Conservation (phyloP, 2,329 filamentous ascomycete species). For the Alternaria sp. region DNA sequence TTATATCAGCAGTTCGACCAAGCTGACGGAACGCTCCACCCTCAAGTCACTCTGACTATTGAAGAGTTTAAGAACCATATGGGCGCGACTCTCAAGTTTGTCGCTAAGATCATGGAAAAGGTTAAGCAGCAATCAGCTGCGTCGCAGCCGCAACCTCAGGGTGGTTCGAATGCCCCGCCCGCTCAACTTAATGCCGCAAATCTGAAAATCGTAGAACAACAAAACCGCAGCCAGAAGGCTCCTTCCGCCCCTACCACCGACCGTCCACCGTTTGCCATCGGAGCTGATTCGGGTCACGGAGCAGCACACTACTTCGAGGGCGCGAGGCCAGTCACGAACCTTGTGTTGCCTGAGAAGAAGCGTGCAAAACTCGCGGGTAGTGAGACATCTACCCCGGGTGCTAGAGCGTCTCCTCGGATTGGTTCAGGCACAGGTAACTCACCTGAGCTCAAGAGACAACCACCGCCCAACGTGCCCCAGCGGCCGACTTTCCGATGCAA, state of each 20-base stretch:
- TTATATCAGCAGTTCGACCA: constrained; percentile 42
- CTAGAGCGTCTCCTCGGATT: constrained; percentile 52
- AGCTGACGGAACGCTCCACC: constrained; percentile 37
- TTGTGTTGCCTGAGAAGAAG: constrained; percentile 66
- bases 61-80: constrained; percentile 40
- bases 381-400: constrained; percentile 53
- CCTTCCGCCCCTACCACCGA: constrained; percentile 60
- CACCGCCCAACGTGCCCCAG: constrained; percentile 52
- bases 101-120: constrained; percentile 37
- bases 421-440: constrained; percentile 48
- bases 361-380: constrained; percentile 60
- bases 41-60: constrained; percentile 38
- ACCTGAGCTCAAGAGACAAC: constrained; percentile 58
- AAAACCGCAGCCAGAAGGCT: constrained; percentile 58
- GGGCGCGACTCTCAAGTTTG: constrained; percentile 37
- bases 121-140: constrained; percentile 30
- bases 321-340: constrained; percentile 62
- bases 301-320: constrained; percentile 64
- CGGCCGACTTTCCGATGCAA: constrained; percentile 62
- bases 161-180: constrained; percentile 26
- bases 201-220: constrained; percentile 53
- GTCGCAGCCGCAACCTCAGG: constrained; percentile 28
- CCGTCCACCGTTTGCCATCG: constrained; percentile 62
- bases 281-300: constrained; percentile 63
- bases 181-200: constrained; percentile 50